Percentiles rank a stretch among this genome's conserved stretches.
Conservation (phyloP, 805 yeast genomes). For the Yamadazyma scolyti region DNA sequence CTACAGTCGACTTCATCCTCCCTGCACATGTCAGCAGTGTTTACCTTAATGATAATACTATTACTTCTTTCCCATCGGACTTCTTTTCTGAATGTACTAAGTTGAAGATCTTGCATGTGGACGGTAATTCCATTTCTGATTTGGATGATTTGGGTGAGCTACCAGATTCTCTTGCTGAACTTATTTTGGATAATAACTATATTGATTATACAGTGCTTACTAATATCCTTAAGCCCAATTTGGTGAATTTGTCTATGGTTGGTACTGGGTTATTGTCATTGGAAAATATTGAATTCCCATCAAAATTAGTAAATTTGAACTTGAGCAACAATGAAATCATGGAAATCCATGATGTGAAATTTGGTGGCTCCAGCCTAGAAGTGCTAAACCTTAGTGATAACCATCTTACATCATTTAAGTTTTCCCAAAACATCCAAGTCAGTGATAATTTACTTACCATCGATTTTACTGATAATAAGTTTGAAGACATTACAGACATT, state of each 20-base stretch:
- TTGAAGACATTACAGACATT: no score
- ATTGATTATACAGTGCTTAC: conserved; percentile 15
- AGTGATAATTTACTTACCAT: no score
- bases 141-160: conserved; percentile 20
- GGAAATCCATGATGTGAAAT: conserved; percentile 11
- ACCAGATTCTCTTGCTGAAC: conserved; percentile 12
- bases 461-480: no score
- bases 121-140: conserved; percentile 18
- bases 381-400: no score
- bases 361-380: no score
- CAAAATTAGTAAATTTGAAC: conserved; percentile 11
- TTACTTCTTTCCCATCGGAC: conserved; percentile 12
- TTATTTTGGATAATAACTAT: conserved; percentile 17
- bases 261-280: conserved; percentile 16
- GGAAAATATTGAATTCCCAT: conserved; percentile 13
- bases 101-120: conserved; percentile 11
- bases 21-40: no score
- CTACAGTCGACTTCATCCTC: no score
- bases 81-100: conserved; percentile 11
- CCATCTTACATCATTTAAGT: no score
- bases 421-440: no score
- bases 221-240: conserved; percentile 15
- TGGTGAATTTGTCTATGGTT: conserved; percentile 16
- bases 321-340: conserved; percentile 15
- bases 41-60: no score